Conservation (phyloP, 164 flowering plant genomes). For the Cinnamomum chago region DNA sequence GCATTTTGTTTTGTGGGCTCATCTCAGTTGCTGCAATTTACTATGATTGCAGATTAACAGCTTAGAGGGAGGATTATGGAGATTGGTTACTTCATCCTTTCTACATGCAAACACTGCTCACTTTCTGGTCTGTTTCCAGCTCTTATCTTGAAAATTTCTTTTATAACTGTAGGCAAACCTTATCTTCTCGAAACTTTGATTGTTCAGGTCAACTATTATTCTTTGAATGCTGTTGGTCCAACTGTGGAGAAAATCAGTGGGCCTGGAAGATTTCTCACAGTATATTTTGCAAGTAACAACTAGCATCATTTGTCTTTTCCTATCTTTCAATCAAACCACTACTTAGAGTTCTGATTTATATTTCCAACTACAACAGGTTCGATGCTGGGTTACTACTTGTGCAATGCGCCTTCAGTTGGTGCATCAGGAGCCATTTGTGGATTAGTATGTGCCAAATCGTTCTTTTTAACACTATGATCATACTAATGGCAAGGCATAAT, state of each 20-base stretch:
- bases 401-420: slow-evolving; percentile 78
- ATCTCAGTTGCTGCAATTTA: slow-evolving; percentile 6
- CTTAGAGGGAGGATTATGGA: slow-evolving; percentile 78
- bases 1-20: slow-evolving; percentile 6
- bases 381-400: slow-evolving; percentile 67
- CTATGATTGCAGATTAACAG: slow-evolving; percentile 57
- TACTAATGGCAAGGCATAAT: too few species aligned
- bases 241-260: slow-evolving; percentile 65
- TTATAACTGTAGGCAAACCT: not conserved
- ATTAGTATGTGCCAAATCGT: slow-evolving; percentile 42
- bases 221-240: slow-evolving; percentile 82
- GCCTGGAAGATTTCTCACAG: slow-evolving; percentile 64
- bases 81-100: slow-evolving; percentile 72
- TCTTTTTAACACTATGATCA: not conserved
- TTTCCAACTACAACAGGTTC: slow-evolving; percentile 54
- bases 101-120: slow-evolving; percentile 80
- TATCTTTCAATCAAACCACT: slow-evolving; percentile 7
- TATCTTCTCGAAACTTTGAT: not conserved
- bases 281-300: slow-evolving; percentile 74
- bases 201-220: slow-evolving; percentile 77
- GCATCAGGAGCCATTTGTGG: slow-evolving; percentile 98
- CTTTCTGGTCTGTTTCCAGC: slow-evolving; percentile 42
- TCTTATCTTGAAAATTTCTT: not conserved
- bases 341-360: slow-evolving; percentile 2
- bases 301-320: not conserved